Base-by-base conservation (phyloP, 2,329 filamentous ascomycete species). In the Gyromitra esculenta region DNA sequence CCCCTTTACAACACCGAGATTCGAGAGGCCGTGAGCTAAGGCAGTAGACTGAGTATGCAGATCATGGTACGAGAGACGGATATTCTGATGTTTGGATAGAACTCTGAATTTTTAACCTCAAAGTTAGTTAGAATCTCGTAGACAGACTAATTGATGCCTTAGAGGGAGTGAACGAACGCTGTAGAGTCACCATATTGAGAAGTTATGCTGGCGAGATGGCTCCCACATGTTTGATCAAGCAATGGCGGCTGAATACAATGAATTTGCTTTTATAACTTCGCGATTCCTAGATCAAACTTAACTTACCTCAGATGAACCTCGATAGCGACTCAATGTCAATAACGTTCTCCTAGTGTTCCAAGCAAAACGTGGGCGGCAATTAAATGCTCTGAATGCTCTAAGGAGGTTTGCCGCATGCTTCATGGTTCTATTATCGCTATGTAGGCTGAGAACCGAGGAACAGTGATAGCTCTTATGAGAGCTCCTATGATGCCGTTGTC, bases 11-110 rank as follows among this genome's bases (percentile, higher is more conserved):
- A 97, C 92, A 1, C 93, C 93, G 0, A 91, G 85, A 0, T 88
- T 88, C 7, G 31, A 31, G 15, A 97, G 85, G 0, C 92, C 92
- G 65, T 87, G 85, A 0, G 94, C 93, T 7, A 97, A 85, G 1
- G 87, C 86, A 85, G 94, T 95, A 78, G 93, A 97, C 74, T 89
- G 87, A 1, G 87, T 84, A 82, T 98, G 92, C 8, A 99, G 88
- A 5, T 86, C 86, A 64, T 89, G 85, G 83, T 97, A 98, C 0
- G 90, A 95, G 72, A 96, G 85, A 0, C 85, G 86, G 1, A 84
- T 84, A 59, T 87, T 88, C 81, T 96, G 92, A 75, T 90, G 85
- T 60, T 85, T 86, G 0, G 86, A 89, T 68, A 90, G 85, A 31
- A 90, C 87, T 8, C 87, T 88, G 63, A 6, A 4, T 52, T 41